Base-by-base conservation (phyloP, 2,329 filamentous ascomycete species). In the Trichothecium sympodiale region DNA sequence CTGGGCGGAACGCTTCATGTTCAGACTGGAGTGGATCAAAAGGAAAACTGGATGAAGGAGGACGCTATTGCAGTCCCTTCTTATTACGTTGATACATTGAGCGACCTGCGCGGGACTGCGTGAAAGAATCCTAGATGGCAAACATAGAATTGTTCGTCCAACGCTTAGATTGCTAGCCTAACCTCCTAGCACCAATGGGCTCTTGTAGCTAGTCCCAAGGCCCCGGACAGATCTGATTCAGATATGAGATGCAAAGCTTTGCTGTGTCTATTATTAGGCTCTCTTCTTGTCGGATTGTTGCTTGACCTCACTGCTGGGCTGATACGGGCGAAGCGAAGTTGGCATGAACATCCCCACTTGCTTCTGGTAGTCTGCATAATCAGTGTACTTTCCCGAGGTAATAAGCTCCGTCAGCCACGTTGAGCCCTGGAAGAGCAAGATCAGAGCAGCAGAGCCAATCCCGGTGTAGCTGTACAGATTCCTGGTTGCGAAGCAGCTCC, bases 1-100 rank as follows among this genome's bases (percentile, higher is more conserved):
- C 69, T 98, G 18, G 91, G 91, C 14, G 91, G 91, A 1, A 96
- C 91, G 0, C 61, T 98, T 46, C 85, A 82, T 28, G 91, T 98
- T 5, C 64, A 94, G 56, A 95, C 88, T 1, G 91, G 91, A 13
- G 89, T 98, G 13, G 80, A 74, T 50, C 82, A 82, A 60, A 86
- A 89, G 60, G 81, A 82, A 37, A 83, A 95, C 39, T 85, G 88
- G 65, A 69, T 87, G 48, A 78, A 74, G 15, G 67, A 77, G 37
- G 76, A 73, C 20, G 77, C 79, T 8, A 58, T 71, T 29, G 77
- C 83, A 1, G 75, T 85, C 35, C 91, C 91, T 3, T 71, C 73
- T 28, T 91, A 78, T 43, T 96, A 94, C 57, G 78, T 91, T 29
- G 83, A 96, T 57, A 78, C 74, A 53, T 61, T 98, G 48, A 81